Evolutionary conservation across 371 early-diverging fungal genomes (phyloP).

Genomic region (Dichotomocladium elegans): DNA sequence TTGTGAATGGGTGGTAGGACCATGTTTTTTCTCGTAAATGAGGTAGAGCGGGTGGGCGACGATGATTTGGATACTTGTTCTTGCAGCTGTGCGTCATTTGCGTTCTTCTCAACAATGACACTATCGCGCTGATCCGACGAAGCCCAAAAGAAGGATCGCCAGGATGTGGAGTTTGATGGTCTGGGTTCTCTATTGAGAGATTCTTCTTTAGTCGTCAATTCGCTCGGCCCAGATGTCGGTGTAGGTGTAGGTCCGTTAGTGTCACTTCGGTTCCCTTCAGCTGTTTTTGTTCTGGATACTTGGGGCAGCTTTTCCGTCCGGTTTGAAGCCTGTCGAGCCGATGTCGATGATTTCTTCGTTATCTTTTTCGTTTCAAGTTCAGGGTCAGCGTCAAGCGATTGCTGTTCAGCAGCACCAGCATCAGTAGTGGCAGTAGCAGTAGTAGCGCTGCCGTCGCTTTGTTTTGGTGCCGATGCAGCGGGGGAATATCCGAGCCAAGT

Average conservation of each 20-base stretch:
- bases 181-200: neutral
- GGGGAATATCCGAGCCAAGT: constrained; percentile 14
- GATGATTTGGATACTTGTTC: neutral
- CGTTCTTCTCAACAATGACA: neutral
- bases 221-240: neutral
- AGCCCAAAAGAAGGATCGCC: constrained; percentile 13
- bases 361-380: neutral
- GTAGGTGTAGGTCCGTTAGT: no score
- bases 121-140: constrained; percentile 1
- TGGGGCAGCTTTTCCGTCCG: no score
- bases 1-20: constrained; percentile 11
- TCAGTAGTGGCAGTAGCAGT: no score
- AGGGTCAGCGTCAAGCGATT: neutral
- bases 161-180: constrained; percentile 2
- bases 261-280: no score
- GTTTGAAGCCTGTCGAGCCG: no score
- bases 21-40: constrained; percentile 5
- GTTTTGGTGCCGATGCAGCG: no score
- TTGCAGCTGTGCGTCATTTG: neutral
- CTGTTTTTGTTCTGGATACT: no score
- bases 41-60: neutral
- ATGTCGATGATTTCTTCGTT: neutral
- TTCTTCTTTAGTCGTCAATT: neutral
- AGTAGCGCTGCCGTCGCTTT: no score
- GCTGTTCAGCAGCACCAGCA: neutral